Base-by-base conservation (phyloP, 2,329 filamentous ascomycete genomes). In the Rugonectria rugulosa region DNA sequence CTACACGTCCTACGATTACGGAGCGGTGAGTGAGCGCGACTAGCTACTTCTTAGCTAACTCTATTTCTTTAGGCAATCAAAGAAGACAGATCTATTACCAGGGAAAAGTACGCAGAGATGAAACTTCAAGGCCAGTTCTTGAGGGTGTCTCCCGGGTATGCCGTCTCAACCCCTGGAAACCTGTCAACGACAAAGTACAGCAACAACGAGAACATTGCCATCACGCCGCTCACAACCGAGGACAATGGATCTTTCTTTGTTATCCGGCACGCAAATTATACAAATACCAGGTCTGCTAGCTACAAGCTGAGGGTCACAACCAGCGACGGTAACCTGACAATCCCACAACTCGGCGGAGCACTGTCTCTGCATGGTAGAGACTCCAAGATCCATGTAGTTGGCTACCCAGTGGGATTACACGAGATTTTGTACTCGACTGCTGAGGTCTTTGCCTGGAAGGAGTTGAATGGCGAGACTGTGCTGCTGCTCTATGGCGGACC, bases 21-120 rank as follows among this genome's bases (percentile, higher is more conserved):
- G 76, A 7, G 75, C 79, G 2, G 73, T 72, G 53, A 34, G 77
- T 64, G 11, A n/a, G n/a, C n/a, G n/a, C n/a, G n/a, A n/a, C n/a
- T n/a, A n/a, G n/a, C n/a, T n/a, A n/a, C n/a, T n/a, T 14, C 2
- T 1, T 11, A 3, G 11, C 4, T 7, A n/a, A n/a, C n/a, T n/a
- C n/a, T n/a, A n/a, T n/a, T n/a, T n/a, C n/a, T n/a, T n/a, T n/a
- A 66, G 64, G 57, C 64, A 0, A 91, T 94, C 47, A 80, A 81
- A 1, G 91, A 95, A 67, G 86, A 90, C 36, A 81, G 90, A 20
- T 81, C 81, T 2, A 77, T 94, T 3, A 75, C 80, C 23, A 82
- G 89, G 2, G 89, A 92, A 68, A 94, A 94, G 70, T 94, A 92
- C 70, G 88, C 86, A 36, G 90, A 95, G 70, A 77, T 90, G 21